phyloP scores from a whole-genome alignment of 352 stramenopile genomes.

The Phytophthora quininea region DNA sequence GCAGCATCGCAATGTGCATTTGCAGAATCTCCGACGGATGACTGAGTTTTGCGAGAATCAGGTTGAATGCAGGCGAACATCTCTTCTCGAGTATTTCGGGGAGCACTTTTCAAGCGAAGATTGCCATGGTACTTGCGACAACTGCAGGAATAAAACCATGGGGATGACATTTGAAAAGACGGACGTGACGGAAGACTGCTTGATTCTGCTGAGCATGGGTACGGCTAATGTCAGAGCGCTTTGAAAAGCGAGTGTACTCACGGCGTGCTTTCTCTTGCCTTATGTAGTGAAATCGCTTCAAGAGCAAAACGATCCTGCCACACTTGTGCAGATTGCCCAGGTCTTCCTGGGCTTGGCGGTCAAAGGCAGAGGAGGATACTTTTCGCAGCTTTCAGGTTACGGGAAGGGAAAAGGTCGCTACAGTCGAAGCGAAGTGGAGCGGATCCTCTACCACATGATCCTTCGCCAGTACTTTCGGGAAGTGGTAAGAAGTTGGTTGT shows the following conservation, averaged over 20 bases:
- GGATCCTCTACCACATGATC: slow-evolving; percentile 90
- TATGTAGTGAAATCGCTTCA: slow-evolving; percentile 38
- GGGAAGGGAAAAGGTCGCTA: slow-evolving; percentile 77
- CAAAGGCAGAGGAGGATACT: slow-evolving; percentile 79
- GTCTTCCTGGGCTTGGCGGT: slow-evolving; percentile 67
- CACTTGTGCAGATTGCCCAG: slow-evolving; percentile 78
- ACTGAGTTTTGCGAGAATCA: slow-evolving; percentile 90
- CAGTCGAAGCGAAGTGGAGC: slow-evolving; percentile 78
- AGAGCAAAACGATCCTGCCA: slow-evolving; percentile 61
- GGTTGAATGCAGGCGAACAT: slow-evolving; percentile 84
- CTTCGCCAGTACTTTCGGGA: slow-evolving; percentile 84
- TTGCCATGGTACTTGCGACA: slow-evolving; percentile 84
- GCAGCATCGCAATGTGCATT: slow-evolving; percentile 80
- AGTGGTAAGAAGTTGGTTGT: slow-evolving; percentile 39
- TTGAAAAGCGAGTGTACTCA: no score
- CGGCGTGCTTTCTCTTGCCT: no score
- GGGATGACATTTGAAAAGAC: slow-evolving; percentile 73
- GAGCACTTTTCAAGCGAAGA: slow-evolving; percentile 82
- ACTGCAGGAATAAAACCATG: slow-evolving; percentile 83
- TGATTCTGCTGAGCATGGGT: slow-evolving; percentile 67
- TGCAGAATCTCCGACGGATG: slow-evolving; percentile 86
- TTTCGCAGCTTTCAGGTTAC: slow-evolving; percentile 62
- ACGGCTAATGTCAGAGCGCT: slow-evolving; percentile 15
- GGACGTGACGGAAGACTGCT: slow-evolving; percentile 80
- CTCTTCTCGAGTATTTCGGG: slow-evolving; percentile 88